Evolutionary conservation across 352 stramenopile species (phyloP), one percentile per base, ranked within the genome.

Genomic region (Elongisporangium prolatum): DNA sequence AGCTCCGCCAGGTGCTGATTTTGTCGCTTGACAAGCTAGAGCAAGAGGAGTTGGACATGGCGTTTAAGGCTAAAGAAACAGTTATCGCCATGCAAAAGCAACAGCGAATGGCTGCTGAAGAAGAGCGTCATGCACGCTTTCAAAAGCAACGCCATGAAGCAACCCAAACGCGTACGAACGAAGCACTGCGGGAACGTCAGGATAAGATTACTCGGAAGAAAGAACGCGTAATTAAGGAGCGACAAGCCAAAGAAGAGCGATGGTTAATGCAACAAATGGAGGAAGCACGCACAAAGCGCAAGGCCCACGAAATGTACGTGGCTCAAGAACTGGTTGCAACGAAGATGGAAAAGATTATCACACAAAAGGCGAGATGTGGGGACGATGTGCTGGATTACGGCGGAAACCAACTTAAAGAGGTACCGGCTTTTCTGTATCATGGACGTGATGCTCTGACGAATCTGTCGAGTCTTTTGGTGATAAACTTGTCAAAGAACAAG

Each of bases 141-240:
- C 71, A 86, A 24, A 59, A 74, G 25, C 76, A 89, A 57, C 77
- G 76, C 0, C 72, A 82, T 4, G 66, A 56, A 6, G 78, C 85
- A 37, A 84, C 77, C 1, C 68, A 56, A 4, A 87, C 66, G 11
- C 61, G 82, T 24, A 92, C 83, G 0, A 74, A 72, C 3, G 80
- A 90, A 52, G 83, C 83, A 1, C 52, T 90, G 17, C 70, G 73
- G 4, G 82, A 89, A 52, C 75, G 77, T 0, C 71, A 89, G 55
- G 70, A 89, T 17, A 91, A 88, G 48, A 86, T 87, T 5, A 47
- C 71, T 4, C 66, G 74, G 48, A 74, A 78, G 38, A 85, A 83
- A 57, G 78, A 89, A 38, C 67, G 80, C 7, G 67, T 72, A 38
- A 64, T 89, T 21, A 86, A 84, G 51, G 78, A 85, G 24, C 72